Conservation (phyloP, 2,329 filamentous ascomycete genomes). For the Aspergillus aculeatus region DNA sequence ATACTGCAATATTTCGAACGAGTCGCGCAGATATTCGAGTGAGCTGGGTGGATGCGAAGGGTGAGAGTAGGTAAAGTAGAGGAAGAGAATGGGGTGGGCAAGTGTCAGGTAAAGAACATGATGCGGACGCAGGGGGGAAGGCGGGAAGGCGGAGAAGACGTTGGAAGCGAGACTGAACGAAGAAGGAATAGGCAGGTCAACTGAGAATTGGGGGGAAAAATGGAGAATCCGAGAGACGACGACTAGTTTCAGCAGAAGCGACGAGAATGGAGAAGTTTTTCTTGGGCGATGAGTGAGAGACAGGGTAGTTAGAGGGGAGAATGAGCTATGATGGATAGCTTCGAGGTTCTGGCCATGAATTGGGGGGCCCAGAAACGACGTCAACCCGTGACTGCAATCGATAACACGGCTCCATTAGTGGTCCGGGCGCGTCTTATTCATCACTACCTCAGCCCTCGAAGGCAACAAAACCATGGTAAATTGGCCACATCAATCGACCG, state of each 20-base stretch:
- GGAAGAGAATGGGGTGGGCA: not conserved
- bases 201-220: not conserved
- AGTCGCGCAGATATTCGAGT: not conserved
- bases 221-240: not conserved
- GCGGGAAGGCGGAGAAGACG: not conserved
- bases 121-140: not conserved
- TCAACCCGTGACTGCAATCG: slow-evolving; percentile 7
- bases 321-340: not conserved
- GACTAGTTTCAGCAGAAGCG: not conserved
- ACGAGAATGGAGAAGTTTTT: not conserved
- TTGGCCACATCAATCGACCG: not conserved
- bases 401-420: slow-evolving; percentile 3
- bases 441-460: not conserved
- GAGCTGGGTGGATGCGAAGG: not conserved
- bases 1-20: slow-evolving; percentile 14
- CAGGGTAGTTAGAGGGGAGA: not conserved
- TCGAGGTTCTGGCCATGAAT: not conserved
- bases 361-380: not conserved
- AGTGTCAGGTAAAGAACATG: not conserved
- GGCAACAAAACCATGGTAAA: not conserved
- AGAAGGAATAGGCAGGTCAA: not conserved
- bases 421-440: slow-evolving; percentile 3
- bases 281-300: not conserved
- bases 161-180: not conserved
- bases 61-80: not conserved